Conservation (phyloP, 179 eudicot species). For the Beta corolliflora region DNA sequence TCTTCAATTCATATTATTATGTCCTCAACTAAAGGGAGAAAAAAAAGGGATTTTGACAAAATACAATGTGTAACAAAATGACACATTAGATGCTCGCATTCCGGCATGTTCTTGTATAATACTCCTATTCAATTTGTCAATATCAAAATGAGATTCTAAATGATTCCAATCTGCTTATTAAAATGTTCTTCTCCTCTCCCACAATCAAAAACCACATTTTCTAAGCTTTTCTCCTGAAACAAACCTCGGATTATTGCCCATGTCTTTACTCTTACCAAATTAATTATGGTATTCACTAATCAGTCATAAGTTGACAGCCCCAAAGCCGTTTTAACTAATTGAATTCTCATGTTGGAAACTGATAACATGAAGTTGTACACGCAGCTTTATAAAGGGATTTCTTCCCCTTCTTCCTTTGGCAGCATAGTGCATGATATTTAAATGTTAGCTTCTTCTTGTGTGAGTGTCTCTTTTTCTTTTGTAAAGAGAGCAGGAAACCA, state of each 20-base stretch:
- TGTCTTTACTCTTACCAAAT: slow-evolving; percentile 11
- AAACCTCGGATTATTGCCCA: slow-evolving; percentile 11
- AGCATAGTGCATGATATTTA: no score
- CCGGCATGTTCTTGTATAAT: slow-evolving; percentile 19
- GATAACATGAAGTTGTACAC: no score
- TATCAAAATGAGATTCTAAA: slow-evolving; percentile 15
- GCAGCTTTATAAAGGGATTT: no score
- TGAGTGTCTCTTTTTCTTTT: no score
- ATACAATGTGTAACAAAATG: background rate
- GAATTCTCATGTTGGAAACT: no score
- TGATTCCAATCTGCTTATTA: slow-evolving; percentile 12
- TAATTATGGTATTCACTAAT: background rate
- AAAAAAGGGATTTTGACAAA: no score
- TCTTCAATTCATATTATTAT: no score
- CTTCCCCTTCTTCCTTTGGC: no score
- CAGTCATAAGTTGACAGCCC: background rate
- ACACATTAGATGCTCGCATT: slow-evolving; percentile 15
- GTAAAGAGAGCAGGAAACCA: no score
- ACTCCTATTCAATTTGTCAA: background rate
- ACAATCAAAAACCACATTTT: background rate
- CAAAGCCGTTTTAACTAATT: no score
- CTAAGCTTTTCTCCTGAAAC: background rate
- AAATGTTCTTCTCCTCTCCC: slow-evolving; percentile 18
- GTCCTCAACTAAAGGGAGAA: no score
- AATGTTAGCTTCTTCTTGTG: no score